phyloP scores from a whole-genome alignment of 805 yeast species.

The Kluyveromyces siamensis region DNA sequence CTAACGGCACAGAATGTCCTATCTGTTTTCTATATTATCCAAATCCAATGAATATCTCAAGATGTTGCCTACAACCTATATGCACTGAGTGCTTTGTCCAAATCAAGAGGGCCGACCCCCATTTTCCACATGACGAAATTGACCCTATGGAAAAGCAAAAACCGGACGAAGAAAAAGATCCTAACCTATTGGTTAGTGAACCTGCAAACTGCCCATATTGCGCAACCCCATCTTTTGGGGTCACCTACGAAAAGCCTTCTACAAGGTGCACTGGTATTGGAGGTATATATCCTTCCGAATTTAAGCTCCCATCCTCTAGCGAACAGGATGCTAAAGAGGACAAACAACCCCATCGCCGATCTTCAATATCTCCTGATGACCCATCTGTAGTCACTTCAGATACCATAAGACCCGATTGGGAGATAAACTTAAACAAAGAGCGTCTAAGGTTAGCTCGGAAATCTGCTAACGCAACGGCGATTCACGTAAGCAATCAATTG shows the following conservation, averaged over 20 bases:
- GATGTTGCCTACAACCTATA: slow-evolving; percentile 89
- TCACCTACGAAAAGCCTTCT: slow-evolving; percentile 61
- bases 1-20: slow-evolving; percentile 76
- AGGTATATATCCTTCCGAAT: slow-evolving; percentile 44
- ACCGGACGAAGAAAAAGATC: slow-evolving; percentile 32
- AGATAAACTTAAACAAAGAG: slow-evolving; percentile 58
- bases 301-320: slow-evolving; percentile 5
- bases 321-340: slow-evolving; percentile 4
- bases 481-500: slow-evolving; percentile 78
- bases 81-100: slow-evolving; percentile 97
- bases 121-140: slow-evolving; percentile 72
- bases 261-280: slow-evolving; percentile 47
- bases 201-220: slow-evolving; percentile 92
- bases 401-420: slow-evolving; percentile 89
- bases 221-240: slow-evolving; percentile 78
- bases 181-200: slow-evolving; percentile 69
- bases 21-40: slow-evolving; percentile 89
- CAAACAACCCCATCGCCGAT: slow-evolving; percentile 28
- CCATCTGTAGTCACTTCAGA: slow-evolving; percentile 73
- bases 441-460: slow-evolving; percentile 70
- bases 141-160: slow-evolving; percentile 24
- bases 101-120: slow-evolving; percentile 82
- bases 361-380: slow-evolving; percentile 57
- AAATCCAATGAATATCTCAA: slow-evolving; percentile 59
- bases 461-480: slow-evolving; percentile 90